Percentiles rank a stretch among this genome's conserved stretches.
These are phyloP conservation scores for Lentinula detonsa DNA, from an alignment of 768 basidiomycete species.

Conservation along the genomic window DNA sequence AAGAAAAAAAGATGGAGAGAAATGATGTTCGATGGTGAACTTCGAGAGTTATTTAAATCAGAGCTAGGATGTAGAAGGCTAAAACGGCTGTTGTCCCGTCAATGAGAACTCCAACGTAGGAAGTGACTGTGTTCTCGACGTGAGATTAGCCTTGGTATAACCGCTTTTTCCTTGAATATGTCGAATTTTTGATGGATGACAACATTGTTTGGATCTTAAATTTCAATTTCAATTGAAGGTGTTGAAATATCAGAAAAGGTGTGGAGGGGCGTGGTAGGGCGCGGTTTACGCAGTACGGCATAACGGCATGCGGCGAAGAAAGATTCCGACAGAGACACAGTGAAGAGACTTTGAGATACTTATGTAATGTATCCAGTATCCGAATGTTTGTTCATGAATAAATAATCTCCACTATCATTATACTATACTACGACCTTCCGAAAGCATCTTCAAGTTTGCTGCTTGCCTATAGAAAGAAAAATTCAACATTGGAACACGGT, in stretches of 20 bases:
- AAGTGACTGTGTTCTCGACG: no score
- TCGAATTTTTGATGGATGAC: no score
- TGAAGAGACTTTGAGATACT: no score
- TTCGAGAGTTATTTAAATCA: neutral
- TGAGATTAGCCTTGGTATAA: neutral
- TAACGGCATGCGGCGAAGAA: no score
- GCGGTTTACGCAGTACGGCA: no score
- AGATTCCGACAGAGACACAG: no score
- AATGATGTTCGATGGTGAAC: neutral
- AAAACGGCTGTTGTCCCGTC: neutral
- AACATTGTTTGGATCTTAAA: no score
- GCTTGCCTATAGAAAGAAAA: neutral
- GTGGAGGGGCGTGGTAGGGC: no score
- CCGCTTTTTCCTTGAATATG: neutral
- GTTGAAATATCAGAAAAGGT: no score
- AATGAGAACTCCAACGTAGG: neutral
- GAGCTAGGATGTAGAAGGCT: no score
- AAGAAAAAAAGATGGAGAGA: neutral
- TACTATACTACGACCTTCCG: neutral
- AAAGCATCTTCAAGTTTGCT: constrained; percentile 1
- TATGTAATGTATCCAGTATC: neutral
- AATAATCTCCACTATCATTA: neutral
- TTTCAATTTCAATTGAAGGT: no score
- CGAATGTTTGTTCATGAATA: neutral
- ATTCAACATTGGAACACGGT: neutral